Evolutionary conservation across 2,329 filamentous ascomycete genomes (phyloP).

Genomic region (Pseudocercospora fuligena): DNA sequence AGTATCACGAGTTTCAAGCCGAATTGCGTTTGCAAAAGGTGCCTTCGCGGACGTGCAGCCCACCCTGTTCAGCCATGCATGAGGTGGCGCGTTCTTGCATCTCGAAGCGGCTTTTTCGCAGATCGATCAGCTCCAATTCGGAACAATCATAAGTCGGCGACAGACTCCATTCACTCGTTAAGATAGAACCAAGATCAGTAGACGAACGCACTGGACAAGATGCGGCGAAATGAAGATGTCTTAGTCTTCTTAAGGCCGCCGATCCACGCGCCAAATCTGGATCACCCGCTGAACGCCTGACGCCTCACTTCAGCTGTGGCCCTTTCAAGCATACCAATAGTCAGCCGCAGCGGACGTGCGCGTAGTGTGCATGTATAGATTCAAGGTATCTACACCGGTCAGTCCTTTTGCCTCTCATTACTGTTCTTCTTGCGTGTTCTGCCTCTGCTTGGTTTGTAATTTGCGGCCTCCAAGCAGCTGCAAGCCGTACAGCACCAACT

Average conservation of each 20-base stretch:
- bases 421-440: too few species aligned
- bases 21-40: too few species aligned
- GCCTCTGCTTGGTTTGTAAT: not conserved
- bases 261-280: not conserved
- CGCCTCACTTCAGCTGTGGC: conserved; percentile 6
- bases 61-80: not conserved
- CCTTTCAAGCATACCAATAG: not conserved
- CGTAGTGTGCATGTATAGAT: not conserved
- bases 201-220: not conserved
- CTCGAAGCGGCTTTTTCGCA: not conserved
- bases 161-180: too few species aligned
- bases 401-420: not conserved
- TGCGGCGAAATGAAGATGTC: not conserved
- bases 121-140: not conserved
- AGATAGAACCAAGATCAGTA: not conserved
- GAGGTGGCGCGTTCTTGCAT: not conserved
- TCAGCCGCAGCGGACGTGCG: not conserved
- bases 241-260: not conserved
- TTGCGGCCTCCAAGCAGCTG: not conserved
- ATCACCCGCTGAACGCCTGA: not conserved
- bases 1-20: too few species aligned
- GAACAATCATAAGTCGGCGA: not conserved
- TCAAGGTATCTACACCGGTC: not conserved
- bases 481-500: not conserved
- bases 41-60: not conserved